Evolutionary conservation across 177 flowering plant genomes (phyloP), one percentile per base, ranked within the genome.

Genomic region (Vitis hybrid): DNA sequence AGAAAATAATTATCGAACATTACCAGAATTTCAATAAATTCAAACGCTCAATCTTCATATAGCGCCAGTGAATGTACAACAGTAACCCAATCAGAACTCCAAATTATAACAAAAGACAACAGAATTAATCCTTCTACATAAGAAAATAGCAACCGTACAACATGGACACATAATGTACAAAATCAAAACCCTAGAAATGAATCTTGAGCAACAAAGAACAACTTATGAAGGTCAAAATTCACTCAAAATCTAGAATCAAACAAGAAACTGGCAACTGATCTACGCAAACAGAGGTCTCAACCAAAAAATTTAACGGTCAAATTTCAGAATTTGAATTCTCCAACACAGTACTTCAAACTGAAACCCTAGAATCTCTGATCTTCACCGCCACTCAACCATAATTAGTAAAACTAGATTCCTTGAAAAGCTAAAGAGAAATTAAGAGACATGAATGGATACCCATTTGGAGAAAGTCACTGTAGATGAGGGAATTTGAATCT

Each of bases 401-500:
- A 45, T 51, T 26, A 20, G 18, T 19, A 15, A 13, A 4, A 45
- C 62, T 52, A 56, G 62, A 67, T 59, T 4, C 63, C 50, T 22
- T 20, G 56, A 49, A 54, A 55, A 56, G 34, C 34, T 51, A 61
- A 62, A 53, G 51, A 13, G 18, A 51, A 18, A 13, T 8, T 18
- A 34, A 68, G 1, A 29, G 49, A 54, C 13, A 20, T 14, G 20
- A 18, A 64, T 7, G 31, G 13, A 61, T 71, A 73, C 76, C 73
- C 60, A 31, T 10, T 39, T 2, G 54, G 10, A 59, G 61, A 51
- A 57, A 48, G 55, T 22, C 31, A 16, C 62, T 45, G 59, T n/a
- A 12, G 18, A 22, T 63, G 61, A 61, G 51, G 59, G 57, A 72
- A 65, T 71, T 76, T 76, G 79, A 76, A 76, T 76, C 79, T 72